These are phyloP conservation scores for Pseudogymnoascus sp. DNA, from an alignment of 2,329 filamentous ascomycete species.

Conservation along the genomic window DNA sequence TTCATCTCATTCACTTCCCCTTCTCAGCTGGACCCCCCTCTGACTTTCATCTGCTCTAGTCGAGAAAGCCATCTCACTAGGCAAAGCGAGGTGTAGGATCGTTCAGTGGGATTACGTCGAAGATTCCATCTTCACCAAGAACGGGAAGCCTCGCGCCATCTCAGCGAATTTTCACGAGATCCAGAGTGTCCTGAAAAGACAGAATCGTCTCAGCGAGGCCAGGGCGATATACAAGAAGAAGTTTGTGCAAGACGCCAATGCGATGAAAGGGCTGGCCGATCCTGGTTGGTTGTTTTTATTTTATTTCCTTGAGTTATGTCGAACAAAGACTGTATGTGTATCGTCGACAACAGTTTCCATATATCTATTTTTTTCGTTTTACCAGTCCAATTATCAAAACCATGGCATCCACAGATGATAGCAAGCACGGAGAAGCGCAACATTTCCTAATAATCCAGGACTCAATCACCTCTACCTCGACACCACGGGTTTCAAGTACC, in stretches of 20 bases:
- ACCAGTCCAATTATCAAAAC: too few relatives aligned
- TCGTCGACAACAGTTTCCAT: neutral
- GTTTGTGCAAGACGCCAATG: conserved; percentile 25
- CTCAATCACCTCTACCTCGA: conserved; percentile 61
- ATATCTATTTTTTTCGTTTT: neutral
- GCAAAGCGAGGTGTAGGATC: neutral
- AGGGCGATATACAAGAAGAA: conserved; percentile 30
- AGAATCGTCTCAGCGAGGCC: conserved; percentile 31
- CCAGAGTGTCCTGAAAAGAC: conserved; percentile 15
- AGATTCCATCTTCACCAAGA: conserved; percentile 13
- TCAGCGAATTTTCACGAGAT: conserved; percentile 19
- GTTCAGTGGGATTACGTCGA: conserved; percentile 7
- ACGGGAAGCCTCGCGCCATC: conserved; percentile 22
- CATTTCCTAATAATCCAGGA: conserved; percentile 32
- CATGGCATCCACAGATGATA: neutral
- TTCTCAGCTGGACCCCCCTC: neutral
- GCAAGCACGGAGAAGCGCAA: neutral
- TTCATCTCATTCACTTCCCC: neutral
- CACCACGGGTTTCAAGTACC: conserved; percentile 52
- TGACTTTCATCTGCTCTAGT: neutral
- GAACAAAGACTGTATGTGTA: neutral
- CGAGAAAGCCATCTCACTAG: neutral
- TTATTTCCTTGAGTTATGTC: neutral
- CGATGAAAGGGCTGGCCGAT: conserved; percentile 38
- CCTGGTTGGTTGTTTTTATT: conserved; percentile 35